Evolutionary conservation across 805 yeast species (phyloP), one percentile per base, ranked within the genome.

Genomic region (Clavispora fructus): DNA sequence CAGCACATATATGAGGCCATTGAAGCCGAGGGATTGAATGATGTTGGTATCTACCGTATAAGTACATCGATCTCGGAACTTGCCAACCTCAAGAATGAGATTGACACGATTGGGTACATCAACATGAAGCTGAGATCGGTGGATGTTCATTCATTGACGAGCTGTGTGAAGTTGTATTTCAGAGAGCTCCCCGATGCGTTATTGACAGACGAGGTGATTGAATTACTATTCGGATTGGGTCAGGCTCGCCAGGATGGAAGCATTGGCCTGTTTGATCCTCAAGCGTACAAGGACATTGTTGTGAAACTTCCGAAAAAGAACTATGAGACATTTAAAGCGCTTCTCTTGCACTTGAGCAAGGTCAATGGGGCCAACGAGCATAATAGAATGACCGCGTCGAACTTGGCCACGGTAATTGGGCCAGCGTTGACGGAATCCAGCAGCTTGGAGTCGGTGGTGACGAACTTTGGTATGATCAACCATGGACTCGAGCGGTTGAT

Each of bases 151-250:
- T 85, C 95, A 1, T 78, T 89, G 40, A 90, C 96, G 1, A 94
- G 96, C 29, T 83, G 95, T 56, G 84, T 91, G 56, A 91, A 91
- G 61, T 75, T 85, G 51, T 91, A 79, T 59, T 68, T 91, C 55
- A 76, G 97, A 56, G 97, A 89, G 55, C 68, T 91, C 31, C 96
- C 97, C 0, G 95, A 89, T 56, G 87, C 95, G 3, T 65, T 89
- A 31, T 75, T 91, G 39, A 80, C 92, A 0, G 82, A 78, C 49
- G 79, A 76, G 27, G 75, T 80, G n/a, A 77, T 90, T 23, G 80
- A 79, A 7, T 71, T 72, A 17, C 82, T 88, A 57, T 75, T 75
- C 32, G 54, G 54, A 3, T 62, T 75, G 42, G 64, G 65, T 45
- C 65, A 59, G 40, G 41, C 42, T 8, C 64, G 65, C 44, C 65